Conservation (phyloP, 2,329 filamentous ascomycete species). For the Hymenoscyphus repandus region DNA sequence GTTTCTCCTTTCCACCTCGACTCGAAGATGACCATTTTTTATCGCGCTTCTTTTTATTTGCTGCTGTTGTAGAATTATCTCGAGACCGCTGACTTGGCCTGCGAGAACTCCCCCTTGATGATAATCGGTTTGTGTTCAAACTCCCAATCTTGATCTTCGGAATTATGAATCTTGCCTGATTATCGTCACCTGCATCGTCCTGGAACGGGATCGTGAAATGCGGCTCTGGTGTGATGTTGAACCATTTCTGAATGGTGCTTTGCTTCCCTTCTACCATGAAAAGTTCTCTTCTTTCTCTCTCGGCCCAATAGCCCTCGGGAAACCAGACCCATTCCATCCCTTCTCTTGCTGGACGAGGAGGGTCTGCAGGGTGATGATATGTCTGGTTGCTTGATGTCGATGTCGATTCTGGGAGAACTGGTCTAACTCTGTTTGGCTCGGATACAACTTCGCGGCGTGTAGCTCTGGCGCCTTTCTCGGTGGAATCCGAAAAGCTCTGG, state of each 20-base stretch:
- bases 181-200: not conserved
- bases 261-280: conserved; percentile 3
- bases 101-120: not conserved
- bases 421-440: not conserved
- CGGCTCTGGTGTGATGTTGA: conserved; percentile 4
- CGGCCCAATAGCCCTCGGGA: conserved; percentile 58
- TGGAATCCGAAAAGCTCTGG: too few species aligned
- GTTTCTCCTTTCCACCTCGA: conserved; percentile 2
- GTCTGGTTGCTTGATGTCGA: not conserved
- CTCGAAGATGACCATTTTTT: not conserved
- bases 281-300: conserved; percentile 38
- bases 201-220: not conserved
- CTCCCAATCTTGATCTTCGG: conserved; percentile 7
- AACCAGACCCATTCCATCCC: conserved; percentile 60
- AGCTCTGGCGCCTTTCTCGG: too few species aligned
- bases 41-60: not conserved
- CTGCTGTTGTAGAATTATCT: not conserved
- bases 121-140: not conserved
- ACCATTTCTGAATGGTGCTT: conserved; percentile 13
- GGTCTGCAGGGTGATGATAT: conserved; percentile 34
- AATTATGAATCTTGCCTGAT: not conserved
- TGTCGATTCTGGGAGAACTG: not conserved
- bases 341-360: conserved; percentile 48
- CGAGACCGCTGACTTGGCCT: not conserved
- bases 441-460: not conserved